Base-by-base conservation (phyloP, 768 basidiomycete species). In the Sutorius australiensis region DNA sequence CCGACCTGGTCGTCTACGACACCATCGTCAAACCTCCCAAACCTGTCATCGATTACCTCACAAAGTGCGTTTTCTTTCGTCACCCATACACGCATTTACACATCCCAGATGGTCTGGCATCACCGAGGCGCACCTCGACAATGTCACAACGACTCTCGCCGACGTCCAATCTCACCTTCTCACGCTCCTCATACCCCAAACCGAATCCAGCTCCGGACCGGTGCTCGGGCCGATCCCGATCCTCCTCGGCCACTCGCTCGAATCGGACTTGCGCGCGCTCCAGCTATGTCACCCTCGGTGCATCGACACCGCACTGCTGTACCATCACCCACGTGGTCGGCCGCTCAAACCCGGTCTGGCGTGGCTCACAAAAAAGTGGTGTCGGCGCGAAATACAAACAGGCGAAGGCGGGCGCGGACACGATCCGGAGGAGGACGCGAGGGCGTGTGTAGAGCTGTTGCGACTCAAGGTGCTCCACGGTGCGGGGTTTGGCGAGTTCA, bases 281-380 rank as follows among this genome's bases (percentile, higher is more conserved):
- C 91, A 89, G 59, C 79, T 95, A 33, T 82, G 84, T 58, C 94
- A 98, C 63, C 84, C 93, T 0, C 74, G 80, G 46, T 92, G 92
- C 64, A 89, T 98, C 62, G 95, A 99, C 65, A 98, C 95, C 2
- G 89, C 93, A 0, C 65, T 99, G 5, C 67, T 87, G 10, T 99
- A 86, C 72, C 89, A 94, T 65, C 95, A 99, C 71, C 92, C 95
- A 0, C 86, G 92, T 17, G 94, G 95, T 1, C 82, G 92, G 37
- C 94, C 95, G 0, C 82, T 92, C 56, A 98, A 98, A 72, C 92
- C 95, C 0, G 92, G 91, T 1, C 79, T 99, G 7, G 94, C 94
- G n/a, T 98, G 93, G 93, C 81, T 99, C 41, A 91, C 92, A 41
- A 89, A 90, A 65, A 92, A 92, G 65, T 98, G 93, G 92, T 86